Conservation (phyloP, 148 eudicot species). For the Hydrangea macrophylla region DNA sequence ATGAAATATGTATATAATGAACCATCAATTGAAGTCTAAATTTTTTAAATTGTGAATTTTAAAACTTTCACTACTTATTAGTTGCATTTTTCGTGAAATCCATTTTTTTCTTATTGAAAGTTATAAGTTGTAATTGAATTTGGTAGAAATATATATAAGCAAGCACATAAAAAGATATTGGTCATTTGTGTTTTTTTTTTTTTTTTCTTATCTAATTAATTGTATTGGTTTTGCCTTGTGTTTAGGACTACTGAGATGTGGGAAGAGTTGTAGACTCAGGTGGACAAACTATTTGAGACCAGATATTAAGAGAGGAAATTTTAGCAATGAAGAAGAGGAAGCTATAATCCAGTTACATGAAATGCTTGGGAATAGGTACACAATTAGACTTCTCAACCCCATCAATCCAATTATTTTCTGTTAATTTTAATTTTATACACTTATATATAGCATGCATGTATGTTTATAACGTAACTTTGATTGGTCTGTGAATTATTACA, state of each 20-base stretch:
- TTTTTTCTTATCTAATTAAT: neutral
- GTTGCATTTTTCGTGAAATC: neutral
- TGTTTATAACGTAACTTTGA: no score
- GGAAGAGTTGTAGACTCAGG: slow-evolving; percentile 78
- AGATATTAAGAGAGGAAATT: slow-evolving; percentile 73
- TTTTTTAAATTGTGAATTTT: no score
- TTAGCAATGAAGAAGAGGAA: slow-evolving; percentile 68
- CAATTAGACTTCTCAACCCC: neutral
- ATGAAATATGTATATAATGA: no score
- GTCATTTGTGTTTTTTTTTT: neutral
- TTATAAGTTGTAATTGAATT: neutral
- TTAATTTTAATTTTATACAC: neutral
- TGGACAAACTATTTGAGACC: slow-evolving; percentile 74
- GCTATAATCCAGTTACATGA: slow-evolving; percentile 57
- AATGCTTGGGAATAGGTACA: slow-evolving; percentile 70
- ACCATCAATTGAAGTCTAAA: no score
- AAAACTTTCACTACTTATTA: no score
- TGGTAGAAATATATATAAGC: neutral
- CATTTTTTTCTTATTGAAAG: neutral
- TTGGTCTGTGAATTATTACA: no score
- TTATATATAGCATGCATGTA: no score
- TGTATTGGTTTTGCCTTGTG: neutral
- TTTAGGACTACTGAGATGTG: slow-evolving; percentile 67
- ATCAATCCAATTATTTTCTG: neutral
- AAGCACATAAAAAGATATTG: neutral